These are phyloP conservation scores for Digitaria exilis DNA, from an alignment of 202 grass and related monocot genomes.

Conservation along the genomic window DNA sequence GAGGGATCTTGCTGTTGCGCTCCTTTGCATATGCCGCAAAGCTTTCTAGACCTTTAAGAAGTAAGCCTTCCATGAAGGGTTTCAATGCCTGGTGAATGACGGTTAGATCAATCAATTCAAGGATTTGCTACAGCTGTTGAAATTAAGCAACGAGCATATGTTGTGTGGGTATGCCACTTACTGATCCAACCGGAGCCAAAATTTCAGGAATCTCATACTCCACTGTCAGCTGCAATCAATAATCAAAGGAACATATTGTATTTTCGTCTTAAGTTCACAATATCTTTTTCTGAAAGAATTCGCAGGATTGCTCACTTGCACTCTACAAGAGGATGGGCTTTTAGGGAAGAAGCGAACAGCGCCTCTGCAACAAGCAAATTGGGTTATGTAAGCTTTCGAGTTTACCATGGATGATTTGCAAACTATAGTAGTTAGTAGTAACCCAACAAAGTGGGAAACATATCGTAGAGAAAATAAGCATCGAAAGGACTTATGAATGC, in stretches of 20 bases:
- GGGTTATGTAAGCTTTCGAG: not conserved
- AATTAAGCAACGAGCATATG: not conserved
- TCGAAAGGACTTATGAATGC: not conserved
- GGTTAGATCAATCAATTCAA: constrained; percentile 27
- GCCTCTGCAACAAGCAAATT: constrained; percentile 59
- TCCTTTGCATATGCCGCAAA: constrained; percentile 70
- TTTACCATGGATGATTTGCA: not conserved
- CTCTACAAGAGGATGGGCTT: constrained; percentile 71
- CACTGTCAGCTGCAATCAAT: constrained; percentile 71
- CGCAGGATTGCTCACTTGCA: constrained; percentile 59
- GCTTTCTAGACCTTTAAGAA: constrained; percentile 66
- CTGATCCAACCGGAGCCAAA: constrained; percentile 78
- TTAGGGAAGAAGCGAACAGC: constrained; percentile 92
- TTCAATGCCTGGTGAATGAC: constrained; percentile 69
- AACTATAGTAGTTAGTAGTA: not conserved
- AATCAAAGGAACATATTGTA: not conserved
- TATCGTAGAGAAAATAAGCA: constrained; percentile 10
- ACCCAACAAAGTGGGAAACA: not conserved
- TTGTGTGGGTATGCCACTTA: constrained; percentile 37
- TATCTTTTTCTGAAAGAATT: not conserved
- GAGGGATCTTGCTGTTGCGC: constrained; percentile 56
- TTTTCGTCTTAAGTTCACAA: not conserved
- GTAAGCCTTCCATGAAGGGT: constrained; percentile 86
- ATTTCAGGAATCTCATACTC: constrained; percentile 91
- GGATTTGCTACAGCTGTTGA: not conserved